Base-by-base conservation (phyloP, 257 asterid species). In the Solanum infundibuliforme region DNA sequence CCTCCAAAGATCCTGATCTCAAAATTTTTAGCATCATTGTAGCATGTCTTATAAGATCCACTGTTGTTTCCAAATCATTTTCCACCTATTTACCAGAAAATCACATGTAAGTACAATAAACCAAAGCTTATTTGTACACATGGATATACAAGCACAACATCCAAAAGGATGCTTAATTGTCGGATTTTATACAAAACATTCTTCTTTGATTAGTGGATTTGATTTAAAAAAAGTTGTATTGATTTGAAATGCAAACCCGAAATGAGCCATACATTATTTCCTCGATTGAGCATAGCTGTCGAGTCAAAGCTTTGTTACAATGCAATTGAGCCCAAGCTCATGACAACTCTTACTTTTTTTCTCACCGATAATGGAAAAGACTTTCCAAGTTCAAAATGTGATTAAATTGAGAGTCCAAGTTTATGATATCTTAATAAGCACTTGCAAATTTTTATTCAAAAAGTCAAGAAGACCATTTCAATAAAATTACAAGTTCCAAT, bases 11-110 rank as follows among this genome's bases (percentile, higher is more conserved):
- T 89, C 94, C 98, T 12, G 91, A 27, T 46, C 60, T 89, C 93
- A 96, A 89, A 89, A 96, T 91, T 91, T 92, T 93, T 87, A 95
- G 93, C 98, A 93, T 91, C 35, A 91, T 86, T 73, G 87, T 87
- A 87, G 93, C 89, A 87, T 96, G 98, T 83, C 90, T 91, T 41
- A 93, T 68, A 65, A 96, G 98, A 91, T 93, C 95, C 89, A 92
- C 66, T n/a, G 93, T 91, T 86, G 93, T 90, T 86, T 88, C 88
- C 86, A 88, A 88, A 91, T 96, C 98, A 87, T 88, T 93, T 88
- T 93, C 93, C 85, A 76, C 98, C 98, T 96, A 92, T 71, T 38
- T 86, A 74, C 62, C 94, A 91, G 62, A 88, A 89, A 88, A 72
- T 83, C 77, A 86, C 23, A 46, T 79, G 35, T 69, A 88, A 52